Evolutionary conservation across 140 eudicot species (phyloP).

Genomic region (Cichorium intybus): DNA sequence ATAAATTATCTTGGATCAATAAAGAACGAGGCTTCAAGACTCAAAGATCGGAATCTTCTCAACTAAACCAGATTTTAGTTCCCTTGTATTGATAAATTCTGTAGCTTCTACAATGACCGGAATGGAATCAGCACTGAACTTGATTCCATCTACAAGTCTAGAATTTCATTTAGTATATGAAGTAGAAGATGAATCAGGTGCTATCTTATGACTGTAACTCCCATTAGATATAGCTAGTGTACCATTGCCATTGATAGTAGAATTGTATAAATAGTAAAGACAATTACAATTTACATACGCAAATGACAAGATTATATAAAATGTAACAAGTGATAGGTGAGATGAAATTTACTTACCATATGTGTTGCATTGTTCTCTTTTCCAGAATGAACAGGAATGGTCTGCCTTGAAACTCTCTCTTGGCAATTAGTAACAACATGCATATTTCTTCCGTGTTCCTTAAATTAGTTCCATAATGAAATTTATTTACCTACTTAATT

Average conservation of each 20-base stretch:
- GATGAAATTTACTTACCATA: constrained; percentile 32
- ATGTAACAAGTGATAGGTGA: not conserved
- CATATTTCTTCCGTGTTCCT: constrained; percentile 41
- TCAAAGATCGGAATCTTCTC: constrained; percentile 19
- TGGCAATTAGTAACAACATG: constrained; percentile 19
- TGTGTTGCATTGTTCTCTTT: constrained; percentile 25
- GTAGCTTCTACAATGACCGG: constrained; percentile 17
- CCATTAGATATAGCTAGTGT: constrained; percentile 28
- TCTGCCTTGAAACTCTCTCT: constrained; percentile 31
- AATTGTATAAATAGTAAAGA: constrained; percentile 27
- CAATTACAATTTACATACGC: not conserved
- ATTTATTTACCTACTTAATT: constrained; percentile 56
- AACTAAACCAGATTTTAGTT: constrained; percentile 9
- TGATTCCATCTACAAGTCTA: constrained; percentile 16
- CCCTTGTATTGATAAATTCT: not conserved
- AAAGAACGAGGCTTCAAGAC: constrained; percentile 11
- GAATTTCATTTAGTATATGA: constrained; percentile 39
- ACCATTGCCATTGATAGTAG: constrained; percentile 33
- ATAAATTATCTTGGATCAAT: too few relatives aligned
- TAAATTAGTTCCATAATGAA: constrained; percentile 42
- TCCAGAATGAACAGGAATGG: constrained; percentile 23
- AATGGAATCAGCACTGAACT: constrained; percentile 9
- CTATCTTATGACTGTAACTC: constrained; percentile 27
- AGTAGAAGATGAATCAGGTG: constrained; percentile 27
- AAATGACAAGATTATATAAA: not conserved